A percentile compares a stretch with the other conserved stretches of the same genome.
phyloP scores from a whole-genome alignment of 352 stramenopile species.

The Pythium monospermum region DNA sequence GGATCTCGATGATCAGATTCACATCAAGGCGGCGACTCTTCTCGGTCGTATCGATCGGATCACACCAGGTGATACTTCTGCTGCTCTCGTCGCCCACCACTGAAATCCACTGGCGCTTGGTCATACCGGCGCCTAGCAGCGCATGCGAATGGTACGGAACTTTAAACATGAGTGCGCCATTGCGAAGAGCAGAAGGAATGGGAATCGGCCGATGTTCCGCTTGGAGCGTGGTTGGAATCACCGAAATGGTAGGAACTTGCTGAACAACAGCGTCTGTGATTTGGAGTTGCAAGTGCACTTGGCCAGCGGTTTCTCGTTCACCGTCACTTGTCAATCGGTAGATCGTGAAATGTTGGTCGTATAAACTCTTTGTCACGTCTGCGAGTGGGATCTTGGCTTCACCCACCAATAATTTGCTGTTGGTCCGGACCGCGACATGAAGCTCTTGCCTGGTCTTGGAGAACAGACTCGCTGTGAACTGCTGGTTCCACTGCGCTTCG shows the following conservation, averaged over 20 bases:
- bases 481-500: constrained; percentile 81
- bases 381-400: constrained; percentile 43
- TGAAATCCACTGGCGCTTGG: constrained; percentile 58
- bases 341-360: constrained; percentile 67
- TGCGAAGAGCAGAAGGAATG: constrained; percentile 39
- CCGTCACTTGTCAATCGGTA: constrained; percentile 21
- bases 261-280: constrained; percentile 31
- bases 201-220: constrained; percentile 15
- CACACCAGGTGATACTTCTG: constrained; percentile 62
- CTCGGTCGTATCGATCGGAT: constrained; percentile 44
- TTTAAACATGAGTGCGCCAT: constrained; percentile 73
- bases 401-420: constrained; percentile 62
- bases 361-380: constrained; percentile 39
- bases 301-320: constrained; percentile 25
- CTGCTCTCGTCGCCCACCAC: constrained; percentile 24
- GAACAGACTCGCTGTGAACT: constrained; percentile 51
- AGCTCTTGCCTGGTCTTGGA: constrained; percentile 53
- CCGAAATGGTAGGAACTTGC: not conserved
- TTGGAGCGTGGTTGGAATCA: not conserved
- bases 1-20: constrained; percentile 45
- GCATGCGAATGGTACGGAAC: constrained; percentile 63
- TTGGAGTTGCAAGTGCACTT: constrained; percentile 68
- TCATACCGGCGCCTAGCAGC: constrained; percentile 27
- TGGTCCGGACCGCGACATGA: constrained; percentile 50
- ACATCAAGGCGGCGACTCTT: constrained; percentile 43